phyloP scores from a whole-genome alignment of 768 basidiomycete species.

The Tulasnella sp. region DNA sequence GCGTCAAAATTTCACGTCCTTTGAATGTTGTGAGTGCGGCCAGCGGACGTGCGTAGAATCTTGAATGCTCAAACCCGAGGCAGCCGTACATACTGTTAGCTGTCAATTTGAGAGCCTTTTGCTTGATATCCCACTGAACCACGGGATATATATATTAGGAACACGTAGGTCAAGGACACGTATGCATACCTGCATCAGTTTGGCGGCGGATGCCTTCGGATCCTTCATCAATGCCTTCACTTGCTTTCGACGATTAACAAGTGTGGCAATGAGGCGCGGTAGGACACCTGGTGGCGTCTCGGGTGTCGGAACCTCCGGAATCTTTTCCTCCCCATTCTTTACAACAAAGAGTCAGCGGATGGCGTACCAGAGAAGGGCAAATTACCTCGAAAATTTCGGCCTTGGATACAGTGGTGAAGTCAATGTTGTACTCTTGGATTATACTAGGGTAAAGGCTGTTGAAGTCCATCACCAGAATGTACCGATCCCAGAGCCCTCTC shows the following conservation, averaged over 20 bases:
- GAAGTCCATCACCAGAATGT: slow-evolving; percentile 98
- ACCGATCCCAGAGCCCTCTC: slow-evolving; percentile 91
- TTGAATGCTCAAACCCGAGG: slow-evolving; percentile 91
- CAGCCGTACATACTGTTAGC: slow-evolving; percentile 99
- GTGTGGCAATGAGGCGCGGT: slow-evolving; percentile 94
- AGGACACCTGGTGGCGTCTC: slow-evolving; percentile 73
- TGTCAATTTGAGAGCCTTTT: slow-evolving; percentile 91
- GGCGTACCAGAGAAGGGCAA: background rate
- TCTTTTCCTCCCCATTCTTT: slow-evolving; percentile 61
- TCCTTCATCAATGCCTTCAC: slow-evolving; percentile 97
- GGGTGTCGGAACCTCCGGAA: slow-evolving; percentile 73
- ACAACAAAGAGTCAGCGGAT: slow-evolving; percentile 24
- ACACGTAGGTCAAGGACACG: background rate
- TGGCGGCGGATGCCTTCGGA: slow-evolving; percentile 47
- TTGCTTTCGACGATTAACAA: slow-evolving; percentile 76
- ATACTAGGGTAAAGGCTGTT: slow-evolving; percentile 98
- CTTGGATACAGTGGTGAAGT: slow-evolving; percentile 89
- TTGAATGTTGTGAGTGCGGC: slow-evolving; percentile 96
- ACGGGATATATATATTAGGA: background rate
- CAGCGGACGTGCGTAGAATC: slow-evolving; percentile 94
- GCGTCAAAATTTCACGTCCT: slow-evolving; percentile 91
- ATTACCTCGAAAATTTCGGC: slow-evolving; percentile 35
- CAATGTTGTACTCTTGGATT: slow-evolving; percentile 99
- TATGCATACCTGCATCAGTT: slow-evolving; percentile 70
- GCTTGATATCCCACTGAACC: slow-evolving; percentile 85